Conservation (phyloP, 177 flowering plant species). For the Vitis hybrid region DNA sequence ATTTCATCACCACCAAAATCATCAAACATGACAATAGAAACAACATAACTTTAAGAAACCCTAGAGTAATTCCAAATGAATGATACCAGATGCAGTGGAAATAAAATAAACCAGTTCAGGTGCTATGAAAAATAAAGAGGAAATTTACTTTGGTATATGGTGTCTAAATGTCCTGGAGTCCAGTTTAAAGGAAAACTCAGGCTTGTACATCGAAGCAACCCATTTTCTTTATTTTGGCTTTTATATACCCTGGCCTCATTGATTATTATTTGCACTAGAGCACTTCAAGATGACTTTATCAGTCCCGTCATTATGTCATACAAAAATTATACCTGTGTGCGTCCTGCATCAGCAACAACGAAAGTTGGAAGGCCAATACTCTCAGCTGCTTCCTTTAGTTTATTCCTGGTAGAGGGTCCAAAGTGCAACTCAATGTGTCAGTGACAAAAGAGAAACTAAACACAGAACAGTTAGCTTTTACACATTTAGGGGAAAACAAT, state of each 20-base stretch:
- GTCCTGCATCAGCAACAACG: slow-evolving; percentile 94
- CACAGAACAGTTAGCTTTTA: not conserved
- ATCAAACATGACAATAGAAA: not conserved
- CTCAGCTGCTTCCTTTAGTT: slow-evolving; percentile 69
- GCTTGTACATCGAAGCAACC: not conserved
- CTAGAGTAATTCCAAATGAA: not conserved
- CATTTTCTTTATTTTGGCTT: not conserved
- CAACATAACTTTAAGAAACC: not conserved
- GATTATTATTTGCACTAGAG: not conserved
- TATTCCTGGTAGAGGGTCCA: slow-evolving; percentile 55
- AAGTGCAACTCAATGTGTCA: not conserved
- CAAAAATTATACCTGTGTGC: slow-evolving; percentile 71
- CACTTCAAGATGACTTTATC: not conserved
- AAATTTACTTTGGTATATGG: not conserved
- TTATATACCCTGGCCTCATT: not conserved
- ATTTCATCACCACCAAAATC: not conserved
- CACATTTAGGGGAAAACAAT: not conserved
- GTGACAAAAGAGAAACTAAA: slow-evolving; percentile 1
- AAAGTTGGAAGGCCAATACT: slow-evolving; percentile 90
- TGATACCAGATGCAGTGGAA: not conserved
- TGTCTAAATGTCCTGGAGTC: not conserved
- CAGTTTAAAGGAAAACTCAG: not conserved
- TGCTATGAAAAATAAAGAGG: not conserved
- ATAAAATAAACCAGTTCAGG: not conserved
- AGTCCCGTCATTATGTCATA: not conserved